phyloP scores from a whole-genome alignment of 257 asterid genomes.

The Nyctanthes arbortristis region DNA sequence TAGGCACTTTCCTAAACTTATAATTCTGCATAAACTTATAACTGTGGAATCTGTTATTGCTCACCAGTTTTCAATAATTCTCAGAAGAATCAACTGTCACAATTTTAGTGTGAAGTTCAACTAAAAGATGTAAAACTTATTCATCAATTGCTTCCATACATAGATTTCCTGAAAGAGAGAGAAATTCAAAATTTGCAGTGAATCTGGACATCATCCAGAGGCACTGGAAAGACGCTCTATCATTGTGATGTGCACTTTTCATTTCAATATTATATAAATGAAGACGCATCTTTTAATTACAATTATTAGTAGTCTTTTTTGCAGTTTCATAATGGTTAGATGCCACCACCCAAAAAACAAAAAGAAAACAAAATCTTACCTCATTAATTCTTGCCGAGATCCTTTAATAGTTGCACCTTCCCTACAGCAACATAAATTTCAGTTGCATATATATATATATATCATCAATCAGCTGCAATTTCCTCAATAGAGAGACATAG shows the following conservation, averaged over 20 bases:
- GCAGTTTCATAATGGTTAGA: neutral
- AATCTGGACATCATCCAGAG: neutral
- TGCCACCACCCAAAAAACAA: too few relatives aligned
- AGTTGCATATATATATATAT: slow-evolving; percentile 6
- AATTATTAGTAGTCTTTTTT: neutral
- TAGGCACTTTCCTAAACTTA: too few relatives aligned
- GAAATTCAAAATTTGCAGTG: neutral
- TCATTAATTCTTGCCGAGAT: slow-evolving; percentile 64
- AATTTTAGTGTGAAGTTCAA: too few relatives aligned
- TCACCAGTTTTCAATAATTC: neutral
- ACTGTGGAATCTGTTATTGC: neutral
- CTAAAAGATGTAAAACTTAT: neutral
- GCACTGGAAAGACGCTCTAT: neutral
- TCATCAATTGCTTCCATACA: neutral
- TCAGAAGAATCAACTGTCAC: neutral
- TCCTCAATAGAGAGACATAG: neutral
- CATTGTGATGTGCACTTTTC: neutral
- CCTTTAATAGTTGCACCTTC: slow-evolving; percentile 38
- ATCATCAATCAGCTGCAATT: slow-evolving; percentile 21
- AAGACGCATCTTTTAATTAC: neutral
- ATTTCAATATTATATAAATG: neutral
- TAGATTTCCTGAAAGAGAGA: neutral
- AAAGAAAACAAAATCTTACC: slow-evolving; percentile 34
- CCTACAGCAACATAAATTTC: slow-evolving; percentile 34
- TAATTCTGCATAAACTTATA: too few relatives aligned